phyloP scores from a whole-genome alignment of 2,329 filamentous ascomycete genomes.

The Beauveria sp. region DNA sequence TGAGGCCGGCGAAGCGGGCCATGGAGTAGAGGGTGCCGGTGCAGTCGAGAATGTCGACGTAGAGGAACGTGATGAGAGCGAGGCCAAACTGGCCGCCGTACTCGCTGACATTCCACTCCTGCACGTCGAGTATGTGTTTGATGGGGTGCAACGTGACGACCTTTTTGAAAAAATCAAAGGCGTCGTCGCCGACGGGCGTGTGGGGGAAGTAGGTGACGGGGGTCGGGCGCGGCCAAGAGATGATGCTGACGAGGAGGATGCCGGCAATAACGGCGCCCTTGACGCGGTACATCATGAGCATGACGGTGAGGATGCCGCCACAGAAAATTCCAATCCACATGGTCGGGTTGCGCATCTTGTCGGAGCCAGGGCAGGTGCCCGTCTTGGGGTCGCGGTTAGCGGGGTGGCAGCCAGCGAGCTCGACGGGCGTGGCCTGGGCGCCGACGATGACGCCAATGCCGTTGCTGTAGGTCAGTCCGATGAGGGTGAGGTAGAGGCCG shows the following conservation, averaged over 20 bases:
- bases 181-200: constrained; percentile 56
- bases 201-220: constrained; percentile 76
- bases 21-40: constrained; percentile 86
- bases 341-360: constrained; percentile 75
- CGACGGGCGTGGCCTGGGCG: constrained; percentile 57
- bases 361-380: constrained; percentile 52
- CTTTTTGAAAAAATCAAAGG: constrained; percentile 81
- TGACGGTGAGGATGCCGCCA: constrained; percentile 69
- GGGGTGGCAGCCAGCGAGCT: constrained; percentile 63
- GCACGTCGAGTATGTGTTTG: constrained; percentile 57
- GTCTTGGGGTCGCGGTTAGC: constrained; percentile 28
- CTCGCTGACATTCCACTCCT: constrained; percentile 63
- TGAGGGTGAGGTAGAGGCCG: constrained; percentile 71
- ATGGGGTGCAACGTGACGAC: constrained; percentile 82
- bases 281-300: constrained; percentile 78
- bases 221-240: constrained; percentile 77
- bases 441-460: constrained; percentile 76
- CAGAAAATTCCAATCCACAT: constrained; percentile 89
- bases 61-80: constrained; percentile 81
- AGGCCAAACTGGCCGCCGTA: constrained; percentile 72
- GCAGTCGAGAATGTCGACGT: constrained; percentile 82
- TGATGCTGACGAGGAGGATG: constrained; percentile 76
- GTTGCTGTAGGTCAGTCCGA: constrained; percentile 70
- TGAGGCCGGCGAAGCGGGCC: constrained; percentile 73
- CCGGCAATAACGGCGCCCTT: constrained; percentile 82